Percentiles rank a stretch among this genome's conserved stretches.
Conservation (phyloP, 495 filamentous ascomycete genomes). For the Aspergillus leporis region DNA sequence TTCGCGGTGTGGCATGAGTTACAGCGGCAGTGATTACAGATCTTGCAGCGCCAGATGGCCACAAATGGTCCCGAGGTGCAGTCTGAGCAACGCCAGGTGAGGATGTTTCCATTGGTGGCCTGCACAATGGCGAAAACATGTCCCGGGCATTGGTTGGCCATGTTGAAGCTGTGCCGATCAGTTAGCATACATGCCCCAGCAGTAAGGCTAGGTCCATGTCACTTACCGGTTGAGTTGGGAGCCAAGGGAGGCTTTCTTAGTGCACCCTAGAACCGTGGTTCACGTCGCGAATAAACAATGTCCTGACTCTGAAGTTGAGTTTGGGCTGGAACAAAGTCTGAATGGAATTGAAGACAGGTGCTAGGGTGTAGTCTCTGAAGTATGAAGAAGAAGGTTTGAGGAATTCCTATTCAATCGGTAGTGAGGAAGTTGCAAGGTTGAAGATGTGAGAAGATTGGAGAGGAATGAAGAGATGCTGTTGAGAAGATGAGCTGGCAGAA, state of each 20-base stretch:
- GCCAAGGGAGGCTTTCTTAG: background rate
- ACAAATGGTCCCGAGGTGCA: constrained; percentile 52
- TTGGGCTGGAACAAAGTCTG: background rate
- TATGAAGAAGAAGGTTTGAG: constrained; percentile 10
- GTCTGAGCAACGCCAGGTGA: constrained; percentile 51
- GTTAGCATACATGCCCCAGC: background rate
- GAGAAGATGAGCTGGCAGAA: constrained; percentile 18
- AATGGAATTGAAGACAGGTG: background rate
- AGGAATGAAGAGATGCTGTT: constrained; percentile 17
- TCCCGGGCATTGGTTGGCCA: constrained; percentile 51
- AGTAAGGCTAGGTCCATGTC: background rate
- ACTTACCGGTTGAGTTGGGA: background rate
- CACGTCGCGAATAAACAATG: background rate
- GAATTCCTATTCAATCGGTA: constrained; percentile 8
- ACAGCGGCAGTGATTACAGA: constrained; percentile 48
- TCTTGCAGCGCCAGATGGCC: constrained; percentile 53
- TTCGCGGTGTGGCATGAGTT: constrained; percentile 48
- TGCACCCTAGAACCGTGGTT: background rate
- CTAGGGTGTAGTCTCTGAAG: constrained; percentile 1
- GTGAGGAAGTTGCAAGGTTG: constrained; percentile 21
- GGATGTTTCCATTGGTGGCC: constrained; percentile 49
- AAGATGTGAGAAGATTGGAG: constrained; percentile 15
- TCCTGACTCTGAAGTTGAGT: background rate
- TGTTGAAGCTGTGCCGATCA: constrained; percentile 19
- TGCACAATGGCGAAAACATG: constrained; percentile 48